These are phyloP conservation scores for Tylopilus balloui DNA, from an alignment of 768 basidiomycete species.

Conservation along the genomic window DNA sequence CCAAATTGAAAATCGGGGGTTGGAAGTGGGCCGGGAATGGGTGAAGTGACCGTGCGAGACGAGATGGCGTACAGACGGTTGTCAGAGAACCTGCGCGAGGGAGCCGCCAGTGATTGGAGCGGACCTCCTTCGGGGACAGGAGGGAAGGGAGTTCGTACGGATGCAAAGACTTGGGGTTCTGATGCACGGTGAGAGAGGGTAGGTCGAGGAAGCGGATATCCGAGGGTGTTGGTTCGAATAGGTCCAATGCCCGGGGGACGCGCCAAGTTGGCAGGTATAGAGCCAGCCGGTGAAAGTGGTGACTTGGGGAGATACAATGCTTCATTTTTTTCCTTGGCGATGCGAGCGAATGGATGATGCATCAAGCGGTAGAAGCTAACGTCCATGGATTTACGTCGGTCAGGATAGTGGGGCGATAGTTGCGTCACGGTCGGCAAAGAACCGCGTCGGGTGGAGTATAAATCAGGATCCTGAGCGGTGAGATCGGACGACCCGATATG, in stretches of 20 bases:
- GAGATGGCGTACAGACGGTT: slow-evolving; percentile 46
- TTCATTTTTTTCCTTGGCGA: slow-evolving; percentile 34
- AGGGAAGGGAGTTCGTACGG: slow-evolving; percentile 38
- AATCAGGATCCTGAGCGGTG: slow-evolving; percentile 28
- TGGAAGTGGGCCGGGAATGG: slow-evolving; percentile 52
- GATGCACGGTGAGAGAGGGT: slow-evolving; percentile 29
- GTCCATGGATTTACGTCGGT: slow-evolving; percentile 38
- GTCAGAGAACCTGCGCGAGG: slow-evolving; percentile 36
- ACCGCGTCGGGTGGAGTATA: slow-evolving; percentile 43
- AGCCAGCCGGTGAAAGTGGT: slow-evolving; percentile 30
- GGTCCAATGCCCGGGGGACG: slow-evolving; percentile 35
- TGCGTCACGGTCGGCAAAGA: slow-evolving; percentile 48
- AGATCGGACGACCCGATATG: slow-evolving; percentile 23
- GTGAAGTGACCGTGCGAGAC: slow-evolving; percentile 46
- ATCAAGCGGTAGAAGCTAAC: slow-evolving; percentile 48
- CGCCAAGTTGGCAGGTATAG: slow-evolving; percentile 33
- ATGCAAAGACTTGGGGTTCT: slow-evolving; percentile 32
- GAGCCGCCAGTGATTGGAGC: slow-evolving; percentile 6
- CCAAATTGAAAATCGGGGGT: slow-evolving; percentile 63
- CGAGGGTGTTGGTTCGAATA: slow-evolving; percentile 46
- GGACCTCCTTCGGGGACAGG: slow-evolving; percentile 23
- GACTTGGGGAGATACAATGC: slow-evolving; percentile 32
- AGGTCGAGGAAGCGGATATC: slow-evolving; percentile 38
- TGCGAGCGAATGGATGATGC: slow-evolving; percentile 37
- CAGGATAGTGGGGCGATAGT: slow-evolving; percentile 31